Percentiles rank a stretch among this genome's conserved stretches.
phyloP scores from a whole-genome alignment of 257 asterid genomes.

The Lycium barbarum region DNA sequence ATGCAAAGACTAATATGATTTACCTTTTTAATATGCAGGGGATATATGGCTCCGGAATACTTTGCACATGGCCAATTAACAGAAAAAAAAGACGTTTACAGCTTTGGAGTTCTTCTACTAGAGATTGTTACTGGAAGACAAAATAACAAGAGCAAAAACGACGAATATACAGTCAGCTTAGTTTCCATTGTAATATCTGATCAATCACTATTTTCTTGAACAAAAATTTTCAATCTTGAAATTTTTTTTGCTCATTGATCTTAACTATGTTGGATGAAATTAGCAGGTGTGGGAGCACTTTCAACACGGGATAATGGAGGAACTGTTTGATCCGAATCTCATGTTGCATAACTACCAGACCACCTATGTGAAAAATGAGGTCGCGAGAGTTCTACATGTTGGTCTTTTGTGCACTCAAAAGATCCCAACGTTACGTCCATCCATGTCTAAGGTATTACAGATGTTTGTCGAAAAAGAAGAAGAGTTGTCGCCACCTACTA shows the following conservation, averaged over 20 bases:
- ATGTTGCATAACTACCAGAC: constrained; percentile 39
- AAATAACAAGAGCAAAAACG: constrained; percentile 45
- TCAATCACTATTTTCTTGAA: background rate
- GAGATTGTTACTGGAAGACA: constrained; percentile 32
- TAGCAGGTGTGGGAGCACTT: constrained; percentile 53
- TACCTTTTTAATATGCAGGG: too few relatives aligned
- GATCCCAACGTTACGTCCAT: constrained; percentile 29
- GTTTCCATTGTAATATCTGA: constrained; percentile 39
- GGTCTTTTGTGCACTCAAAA: constrained; percentile 40
- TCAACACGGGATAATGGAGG: constrained; percentile 38
- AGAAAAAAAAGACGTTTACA: too few relatives aligned
- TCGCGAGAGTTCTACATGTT: constrained; percentile 30
- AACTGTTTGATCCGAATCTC: constrained; percentile 54
- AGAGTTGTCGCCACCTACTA: constrained; percentile 42
- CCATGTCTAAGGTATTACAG: constrained; percentile 37
- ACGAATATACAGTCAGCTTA: constrained; percentile 48
- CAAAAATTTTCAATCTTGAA: background rate
- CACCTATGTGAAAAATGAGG: background rate
- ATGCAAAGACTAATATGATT: too few relatives aligned
- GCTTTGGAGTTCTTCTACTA: too few relatives aligned
- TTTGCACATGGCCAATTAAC: background rate
- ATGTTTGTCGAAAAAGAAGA: constrained; percentile 42
- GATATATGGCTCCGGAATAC: too few relatives aligned
- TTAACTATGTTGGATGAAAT: background rate
- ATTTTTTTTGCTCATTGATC: background rate